Base-by-base conservation (phyloP, 1,284 basidiomycete genomes). In the Wallemia ichthyophaga region DNA sequence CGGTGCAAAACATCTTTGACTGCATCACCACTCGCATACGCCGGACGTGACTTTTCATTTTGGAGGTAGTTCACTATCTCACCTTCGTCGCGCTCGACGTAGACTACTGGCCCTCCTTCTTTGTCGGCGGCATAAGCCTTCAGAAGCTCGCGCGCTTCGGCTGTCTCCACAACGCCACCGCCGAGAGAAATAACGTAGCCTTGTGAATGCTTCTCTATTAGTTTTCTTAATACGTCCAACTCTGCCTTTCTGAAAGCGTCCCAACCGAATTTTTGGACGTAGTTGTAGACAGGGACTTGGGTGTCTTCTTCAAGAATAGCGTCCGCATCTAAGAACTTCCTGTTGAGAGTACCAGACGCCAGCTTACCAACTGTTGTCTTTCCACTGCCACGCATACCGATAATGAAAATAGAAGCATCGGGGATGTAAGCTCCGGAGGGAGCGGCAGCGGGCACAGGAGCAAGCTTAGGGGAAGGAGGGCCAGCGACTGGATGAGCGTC, bases 361-460 rank as follows among this genome's bases (percentile, higher is more conserved):
- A 87, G 73, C 59, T 77, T 73, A 23, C 91, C 88, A 61, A 96
- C 77, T 71, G 82, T 83, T 1, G 85, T 86, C 75, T 98, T 98
- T 60, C 94, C 92, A 0, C 87, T 85, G 2, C 92, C 92, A 31
- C 92, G 83, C 92, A 99, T 96, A 37, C 92, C 91, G 60, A 92
- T 83, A 64, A 95, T 73, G 61, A 96, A 71, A 62, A 91, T 79
- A 9, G 85, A 85, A 0, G 82, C 77, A 25, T 75, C 70, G 1
- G 74, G 63, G 53, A 73, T 68, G 17, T 72, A 73, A 25, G 65
- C 61, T 13, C 61, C 53, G 17, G 66, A 65, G 1, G 65, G 25
- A 54, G 53, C 24, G 2, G 27, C 25, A 15, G 25, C 17, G 32
- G 17, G 23, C 37, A 55, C 17, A 48, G 56, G 21, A 23, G 31